A percentile compares a stretch with the other conserved stretches of the same genome.
phyloP scores from a whole-genome alignment of 106 monocot genomes.

The Dioscorea zingiberensis region DNA sequence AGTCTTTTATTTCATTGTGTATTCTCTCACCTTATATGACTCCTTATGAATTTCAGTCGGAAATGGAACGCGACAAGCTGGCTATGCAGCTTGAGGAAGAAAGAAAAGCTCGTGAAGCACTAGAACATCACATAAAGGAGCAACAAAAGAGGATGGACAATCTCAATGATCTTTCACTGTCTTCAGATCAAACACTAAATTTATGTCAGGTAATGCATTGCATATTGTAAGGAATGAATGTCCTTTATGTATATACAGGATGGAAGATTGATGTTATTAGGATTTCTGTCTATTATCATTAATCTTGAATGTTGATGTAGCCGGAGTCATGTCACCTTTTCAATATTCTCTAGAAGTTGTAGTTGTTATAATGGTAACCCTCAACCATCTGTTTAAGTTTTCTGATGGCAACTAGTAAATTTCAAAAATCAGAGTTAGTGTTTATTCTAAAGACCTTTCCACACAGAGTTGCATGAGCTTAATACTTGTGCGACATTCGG shows the following conservation, averaged over 20 bases:
- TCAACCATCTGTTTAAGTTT: too few species aligned
- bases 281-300: too few species aligned
- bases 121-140: conserved; percentile 32
- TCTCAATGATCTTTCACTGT: conserved; percentile 19
- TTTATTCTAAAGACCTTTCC: too few species aligned
- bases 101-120: conserved; percentile 40
- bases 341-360: too few species aligned
- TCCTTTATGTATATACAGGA: neutral
- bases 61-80: conserved; percentile 58
- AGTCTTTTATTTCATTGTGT: neutral
- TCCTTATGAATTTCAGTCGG: conserved; percentile 33
- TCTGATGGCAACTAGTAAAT: too few species aligned
- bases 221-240: too few species aligned
- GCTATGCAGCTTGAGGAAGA: conserved; percentile 70
- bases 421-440: too few species aligned
- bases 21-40: neutral
- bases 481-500: too few species aligned
- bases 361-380: too few species aligned
- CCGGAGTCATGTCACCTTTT: too few species aligned
- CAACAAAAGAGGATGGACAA: conserved; percentile 39
- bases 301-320: too few species aligned
- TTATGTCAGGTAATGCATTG: conserved; percentile 28
- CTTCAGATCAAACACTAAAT: conserved; percentile 12
- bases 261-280: neutral
- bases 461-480: too few species aligned